Evolutionary conservation across 768 basidiomycete genomes (phyloP).

Genomic region (Dacryopinax primogenitus): DNA sequence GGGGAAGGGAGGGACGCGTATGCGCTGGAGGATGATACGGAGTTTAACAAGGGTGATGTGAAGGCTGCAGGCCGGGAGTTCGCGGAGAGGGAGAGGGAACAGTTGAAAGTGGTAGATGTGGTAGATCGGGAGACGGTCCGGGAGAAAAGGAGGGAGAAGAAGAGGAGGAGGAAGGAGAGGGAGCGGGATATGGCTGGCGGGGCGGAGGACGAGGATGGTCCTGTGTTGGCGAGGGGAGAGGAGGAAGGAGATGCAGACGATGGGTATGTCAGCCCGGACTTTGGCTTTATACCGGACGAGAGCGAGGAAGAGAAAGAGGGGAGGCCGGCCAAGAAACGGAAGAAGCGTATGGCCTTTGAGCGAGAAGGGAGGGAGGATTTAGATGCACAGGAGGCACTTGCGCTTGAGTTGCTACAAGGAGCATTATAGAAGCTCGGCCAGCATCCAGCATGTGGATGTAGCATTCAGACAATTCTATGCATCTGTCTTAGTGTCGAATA

Average conservation of each 20-base stretch:
- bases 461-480: no score
- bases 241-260: slow-evolving; percentile 34
- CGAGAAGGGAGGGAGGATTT: slow-evolving; percentile 20
- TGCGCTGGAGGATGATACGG: slow-evolving; percentile 65
- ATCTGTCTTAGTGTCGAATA: not conserved
- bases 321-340: slow-evolving; percentile 27
- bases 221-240: slow-evolving; percentile 15
- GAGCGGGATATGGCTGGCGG: slow-evolving; percentile 35
- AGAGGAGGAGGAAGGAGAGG: slow-evolving; percentile 75
- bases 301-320: slow-evolving; percentile 24
- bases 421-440: not conserved
- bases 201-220: not conserved
- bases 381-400: slow-evolving; percentile 51
- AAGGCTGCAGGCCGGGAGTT: slow-evolving; percentile 56
- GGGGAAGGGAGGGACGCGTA: slow-evolving; percentile 71
- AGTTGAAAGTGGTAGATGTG: slow-evolving; percentile 57
- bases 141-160: slow-evolving; percentile 84
- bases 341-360: slow-evolving; percentile 18
- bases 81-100: slow-evolving; percentile 57
- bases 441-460: no score
- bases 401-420: slow-evolving; percentile 39
- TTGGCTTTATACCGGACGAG: slow-evolving; percentile 37
- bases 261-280: slow-evolving; percentile 60
- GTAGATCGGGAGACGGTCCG: slow-evolving; percentile 69
- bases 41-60: slow-evolving; percentile 46